Percentiles rank a stretch among this genome's conserved stretches.
Conservation (phyloP, 306 rosid genomes). For the Prunus kanzakura region DNA sequence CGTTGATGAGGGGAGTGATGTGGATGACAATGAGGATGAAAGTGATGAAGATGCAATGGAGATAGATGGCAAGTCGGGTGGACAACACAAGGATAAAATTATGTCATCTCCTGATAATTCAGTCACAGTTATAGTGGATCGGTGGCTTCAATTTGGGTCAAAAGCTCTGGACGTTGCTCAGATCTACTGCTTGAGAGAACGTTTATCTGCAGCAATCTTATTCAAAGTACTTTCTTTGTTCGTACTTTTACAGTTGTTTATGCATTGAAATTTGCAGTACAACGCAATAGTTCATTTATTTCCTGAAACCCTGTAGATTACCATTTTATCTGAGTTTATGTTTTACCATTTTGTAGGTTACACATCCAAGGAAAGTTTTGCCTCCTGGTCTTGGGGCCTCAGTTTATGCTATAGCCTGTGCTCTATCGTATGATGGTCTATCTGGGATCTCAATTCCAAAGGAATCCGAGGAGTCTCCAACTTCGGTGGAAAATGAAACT, state of each 20-base stretch:
- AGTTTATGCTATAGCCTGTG: conserved; percentile 48
- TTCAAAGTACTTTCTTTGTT: conserved; percentile 48
- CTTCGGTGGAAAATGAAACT: conserved; percentile 36
- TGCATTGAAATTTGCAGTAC: conserved; percentile 8
- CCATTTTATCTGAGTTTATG: conserved; percentile 17
- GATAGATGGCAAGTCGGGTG: conserved; percentile 42
- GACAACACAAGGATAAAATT: conserved; percentile 40
- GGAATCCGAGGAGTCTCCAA: conserved; percentile 34
- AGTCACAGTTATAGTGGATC: conserved; percentile 68
- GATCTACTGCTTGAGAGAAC: conserved; percentile 86
- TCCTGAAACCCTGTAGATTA: neutral
- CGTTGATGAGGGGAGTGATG: neutral
- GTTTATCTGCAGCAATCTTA: conserved; percentile 67
- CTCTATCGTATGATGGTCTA: conserved; percentile 68
- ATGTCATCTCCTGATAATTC: conserved; percentile 75
- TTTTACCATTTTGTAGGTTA: conserved; percentile 47
- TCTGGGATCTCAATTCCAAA: conserved; percentile 31
- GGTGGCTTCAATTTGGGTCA: conserved; percentile 69
- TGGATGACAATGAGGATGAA: conserved; percentile 15
- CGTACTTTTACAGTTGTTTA: neutral
- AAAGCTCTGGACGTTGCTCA: conserved; percentile 94
- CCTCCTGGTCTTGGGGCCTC: conserved; percentile 65
- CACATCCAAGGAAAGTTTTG: conserved; percentile 52
- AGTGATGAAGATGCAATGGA: conserved; percentile 59
- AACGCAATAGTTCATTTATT: neutral